These are phyloP conservation scores for Ophiocordyceps camponoti-rufipedis DNA, from an alignment of 2,329 filamentous ascomycete species.

Conservation along the genomic window DNA sequence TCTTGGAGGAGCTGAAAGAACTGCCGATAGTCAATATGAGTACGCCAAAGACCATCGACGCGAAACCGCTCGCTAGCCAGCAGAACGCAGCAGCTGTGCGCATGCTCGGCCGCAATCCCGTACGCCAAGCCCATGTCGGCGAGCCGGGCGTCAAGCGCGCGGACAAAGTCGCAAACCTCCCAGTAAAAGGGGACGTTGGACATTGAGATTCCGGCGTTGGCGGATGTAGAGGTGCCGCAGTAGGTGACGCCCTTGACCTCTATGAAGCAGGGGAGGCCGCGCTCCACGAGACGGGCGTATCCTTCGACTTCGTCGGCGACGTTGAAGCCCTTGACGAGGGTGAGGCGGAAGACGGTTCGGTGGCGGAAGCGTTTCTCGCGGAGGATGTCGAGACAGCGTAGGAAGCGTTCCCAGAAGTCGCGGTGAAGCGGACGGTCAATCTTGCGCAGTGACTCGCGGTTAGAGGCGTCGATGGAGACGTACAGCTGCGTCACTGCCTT, in stretches of 20 bases:
- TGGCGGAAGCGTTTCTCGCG: constrained; percentile 68
- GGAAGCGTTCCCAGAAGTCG: constrained; percentile 96
- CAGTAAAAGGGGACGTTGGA: constrained; percentile 92
- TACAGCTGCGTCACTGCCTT: constrained; percentile 87
- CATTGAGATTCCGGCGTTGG: constrained; percentile 83
- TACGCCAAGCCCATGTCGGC: constrained; percentile 56
- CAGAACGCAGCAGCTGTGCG: constrained; percentile 83
- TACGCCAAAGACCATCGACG: constrained; percentile 69
- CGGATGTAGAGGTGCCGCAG: constrained; percentile 76
- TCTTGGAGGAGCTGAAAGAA: constrained; percentile 77
- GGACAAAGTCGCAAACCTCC: constrained; percentile 71
- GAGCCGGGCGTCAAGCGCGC: constrained; percentile 53
- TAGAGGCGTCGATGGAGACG: constrained; percentile 88
- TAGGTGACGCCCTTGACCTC: constrained; percentile 96
- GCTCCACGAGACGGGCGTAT: constrained; percentile 76
- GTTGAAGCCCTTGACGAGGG: constrained; percentile 95
- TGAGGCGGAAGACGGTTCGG: constrained; percentile 85
- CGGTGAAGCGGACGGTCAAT: constrained; percentile 87
- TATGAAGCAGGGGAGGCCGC: constrained; percentile 75
- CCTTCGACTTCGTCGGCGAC: constrained; percentile 83
- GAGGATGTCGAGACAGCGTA: constrained; percentile 76
- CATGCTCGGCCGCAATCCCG: constrained; percentile 86
- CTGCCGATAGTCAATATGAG: constrained; percentile 71
- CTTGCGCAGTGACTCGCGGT: constrained; percentile 67
- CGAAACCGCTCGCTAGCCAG: constrained; percentile 69